Base-by-base conservation (phyloP, 306 rosid genomes). In the Prinsepia uniflora region DNA sequence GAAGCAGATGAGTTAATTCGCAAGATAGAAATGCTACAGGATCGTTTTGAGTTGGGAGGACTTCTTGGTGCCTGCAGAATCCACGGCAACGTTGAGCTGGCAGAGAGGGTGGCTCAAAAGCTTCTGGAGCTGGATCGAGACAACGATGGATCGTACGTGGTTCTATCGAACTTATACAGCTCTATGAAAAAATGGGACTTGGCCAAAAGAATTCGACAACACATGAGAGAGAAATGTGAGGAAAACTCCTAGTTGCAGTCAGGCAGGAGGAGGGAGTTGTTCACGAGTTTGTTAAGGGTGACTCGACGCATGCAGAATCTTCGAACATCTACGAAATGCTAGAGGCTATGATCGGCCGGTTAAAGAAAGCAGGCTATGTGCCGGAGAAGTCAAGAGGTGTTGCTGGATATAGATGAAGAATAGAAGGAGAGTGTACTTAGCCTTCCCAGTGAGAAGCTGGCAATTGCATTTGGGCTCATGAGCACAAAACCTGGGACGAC, bases 401-500 rank as follows among this genome's bases (percentile, higher is more conserved):
- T 61, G 68, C 56, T 71, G 15, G 75, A 76, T 20, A 67, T 72
- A 67, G 78, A 76, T 36, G 72, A 72, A 40, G 81, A 76, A 47
- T 81, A 80, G 46, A 72, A 76, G 44, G 81, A 76, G 81, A 67
- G 78, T 62, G 75, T 75, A 46, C 72, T 72, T 48, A 14, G 65
- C 72, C 78, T 76, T 24, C 79, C 72, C 66, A 68, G 75, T 17
- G 70, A 81, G 53, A 81, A 80, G 47, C 72, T 76, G 44, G 76
- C 77, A 8, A 80, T 71, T 59, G 80, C 75, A 53, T 80, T 71
- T 46, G 77, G 78, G 30, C 75, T 72, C n/a, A 4, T 72, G 6
- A 81, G 65, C 47, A 81, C 73, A 9, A 69, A 46, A 24, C 79
- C 81, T 6, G 66, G 72, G 62, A 76, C 76, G 8, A 48, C 81